Evolutionary conservation across 176 grass and related monocot species (phyloP).

Genomic region (Oryza meridionalis): DNA sequence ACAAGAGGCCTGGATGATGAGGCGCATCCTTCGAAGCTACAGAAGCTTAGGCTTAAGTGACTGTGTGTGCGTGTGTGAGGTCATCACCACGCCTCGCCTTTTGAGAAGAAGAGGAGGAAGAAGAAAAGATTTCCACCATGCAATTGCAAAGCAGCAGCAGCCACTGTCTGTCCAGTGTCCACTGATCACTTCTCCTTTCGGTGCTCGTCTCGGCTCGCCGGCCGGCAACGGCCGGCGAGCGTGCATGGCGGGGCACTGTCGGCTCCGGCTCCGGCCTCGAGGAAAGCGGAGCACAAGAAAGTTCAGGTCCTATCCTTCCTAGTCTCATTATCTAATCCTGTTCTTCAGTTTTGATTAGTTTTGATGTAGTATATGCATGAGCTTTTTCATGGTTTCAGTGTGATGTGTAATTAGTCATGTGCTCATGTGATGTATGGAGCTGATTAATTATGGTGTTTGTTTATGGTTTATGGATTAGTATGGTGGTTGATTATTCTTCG

Average conservation of each 20-base stretch:
- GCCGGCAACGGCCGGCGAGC: conserved; percentile 15
- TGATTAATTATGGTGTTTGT: no score
- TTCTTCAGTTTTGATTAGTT: neutral
- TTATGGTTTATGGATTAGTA: neutral
- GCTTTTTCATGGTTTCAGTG: neutral
- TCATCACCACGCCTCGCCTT: conserved; percentile 38
- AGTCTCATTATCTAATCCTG: neutral
- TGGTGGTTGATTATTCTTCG: neutral
- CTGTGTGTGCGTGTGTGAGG: conserved; percentile 40
- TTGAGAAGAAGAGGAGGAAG: conserved; percentile 15
- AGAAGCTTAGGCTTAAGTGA: neutral
- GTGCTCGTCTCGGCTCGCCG: conserved; percentile 1
- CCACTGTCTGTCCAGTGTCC: neutral
- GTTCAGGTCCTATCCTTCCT: neutral
- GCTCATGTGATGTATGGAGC: neutral
- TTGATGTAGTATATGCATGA: neutral
- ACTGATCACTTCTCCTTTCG: conserved; percentile 28
- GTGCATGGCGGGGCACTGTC: conserved; percentile 42
- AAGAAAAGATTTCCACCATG: neutral
- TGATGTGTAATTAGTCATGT: neutral
- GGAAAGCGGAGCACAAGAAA: neutral
- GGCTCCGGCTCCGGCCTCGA: neutral
- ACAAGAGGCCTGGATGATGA: conserved; percentile 47
- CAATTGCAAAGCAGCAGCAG: neutral
- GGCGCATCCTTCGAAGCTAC: conserved; percentile 38